phyloP scores from a whole-genome alignment of 129 eudicot species.

The Flaveria linearis region DNA sequence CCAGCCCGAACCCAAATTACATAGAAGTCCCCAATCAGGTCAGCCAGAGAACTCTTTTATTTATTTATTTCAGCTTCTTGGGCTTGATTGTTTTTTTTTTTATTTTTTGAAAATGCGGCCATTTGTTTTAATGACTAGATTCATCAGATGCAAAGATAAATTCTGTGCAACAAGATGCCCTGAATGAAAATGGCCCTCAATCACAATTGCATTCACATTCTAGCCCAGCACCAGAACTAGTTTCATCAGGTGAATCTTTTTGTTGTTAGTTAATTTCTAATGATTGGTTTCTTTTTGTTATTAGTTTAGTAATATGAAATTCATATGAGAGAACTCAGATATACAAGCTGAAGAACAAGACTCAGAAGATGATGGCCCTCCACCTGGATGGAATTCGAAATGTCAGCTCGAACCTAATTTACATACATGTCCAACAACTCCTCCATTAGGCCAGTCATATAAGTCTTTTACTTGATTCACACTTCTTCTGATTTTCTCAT shows the following conservation, averaged over 20 bases:
- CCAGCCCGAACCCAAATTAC: conserved; percentile 32
- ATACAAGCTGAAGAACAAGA: conserved; percentile 31
- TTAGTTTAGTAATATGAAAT: not conserved
- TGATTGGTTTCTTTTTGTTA: not conserved
- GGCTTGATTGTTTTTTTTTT: not conserved
- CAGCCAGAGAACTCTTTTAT: not conserved
- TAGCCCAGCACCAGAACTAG: conserved; percentile 10
- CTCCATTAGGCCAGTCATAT: conserved; percentile 26
- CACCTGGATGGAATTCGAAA: conserved; percentile 48
- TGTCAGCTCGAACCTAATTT: conserved; percentile 26
- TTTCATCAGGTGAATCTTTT: conserved; percentile 35
- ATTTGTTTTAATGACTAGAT: conserved; percentile 13
- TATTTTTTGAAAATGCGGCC: not conserved
- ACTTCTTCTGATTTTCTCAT: not conserved
- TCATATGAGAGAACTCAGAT: conserved; percentile 23
- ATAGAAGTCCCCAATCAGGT: conserved; percentile 32
- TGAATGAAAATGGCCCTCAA: conserved; percentile 46
- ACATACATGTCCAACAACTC: conserved; percentile 24
- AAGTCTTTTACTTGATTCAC: conserved; percentile 1
- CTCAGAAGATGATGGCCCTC: conserved; percentile 42
- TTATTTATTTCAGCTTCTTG: not conserved
- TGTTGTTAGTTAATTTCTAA: not conserved
- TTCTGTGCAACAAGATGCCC: conserved; percentile 29
- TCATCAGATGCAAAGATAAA: conserved; percentile 35
- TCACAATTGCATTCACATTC: conserved; percentile 29